These are phyloP conservation scores for Globisporangium lucens DNA, from an alignment of 352 stramenopile species.

Conservation along the genomic window DNA sequence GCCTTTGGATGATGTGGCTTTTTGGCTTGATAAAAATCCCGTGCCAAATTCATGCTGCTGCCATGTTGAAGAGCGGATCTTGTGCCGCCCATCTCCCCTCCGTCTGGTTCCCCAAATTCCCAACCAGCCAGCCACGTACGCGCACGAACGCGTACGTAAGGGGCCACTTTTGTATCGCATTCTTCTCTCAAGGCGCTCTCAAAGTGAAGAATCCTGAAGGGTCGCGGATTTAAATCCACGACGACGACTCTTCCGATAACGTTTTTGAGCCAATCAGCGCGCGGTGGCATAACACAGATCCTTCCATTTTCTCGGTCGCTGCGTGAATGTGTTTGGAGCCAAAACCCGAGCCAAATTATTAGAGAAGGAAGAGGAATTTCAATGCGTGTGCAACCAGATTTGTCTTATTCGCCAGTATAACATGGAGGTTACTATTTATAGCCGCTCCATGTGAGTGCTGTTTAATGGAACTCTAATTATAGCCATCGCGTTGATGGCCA, in stretches of 20 bases:
- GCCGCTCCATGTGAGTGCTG: not conserved
- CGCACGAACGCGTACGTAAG: not conserved
- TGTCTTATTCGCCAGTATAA: not conserved
- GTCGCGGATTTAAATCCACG: not conserved
- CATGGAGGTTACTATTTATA: not conserved
- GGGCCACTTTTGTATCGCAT: not conserved
- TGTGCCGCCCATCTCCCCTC: no score
- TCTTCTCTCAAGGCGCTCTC: not conserved
- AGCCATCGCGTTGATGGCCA: not conserved
- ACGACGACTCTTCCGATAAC: no score
- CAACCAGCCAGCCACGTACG: not conserved
- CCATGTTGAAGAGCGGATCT: not conserved
- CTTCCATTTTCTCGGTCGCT: not conserved
- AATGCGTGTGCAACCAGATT: not conserved
- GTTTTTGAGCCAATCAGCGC: not conserved
- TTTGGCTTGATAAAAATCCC: no score
- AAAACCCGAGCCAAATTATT: no score
- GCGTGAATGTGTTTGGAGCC: not conserved
- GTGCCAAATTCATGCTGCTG: no score
- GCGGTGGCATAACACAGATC: not conserved
- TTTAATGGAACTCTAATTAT: constrained; percentile 1
- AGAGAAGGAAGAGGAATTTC: no score
- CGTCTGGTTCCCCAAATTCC: no score
- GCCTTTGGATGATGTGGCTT: no score
- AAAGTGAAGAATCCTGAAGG: not conserved